Conservation (phyloP, 2,329 filamentous ascomycete species). For the Trichoderma cornu-damae region DNA sequence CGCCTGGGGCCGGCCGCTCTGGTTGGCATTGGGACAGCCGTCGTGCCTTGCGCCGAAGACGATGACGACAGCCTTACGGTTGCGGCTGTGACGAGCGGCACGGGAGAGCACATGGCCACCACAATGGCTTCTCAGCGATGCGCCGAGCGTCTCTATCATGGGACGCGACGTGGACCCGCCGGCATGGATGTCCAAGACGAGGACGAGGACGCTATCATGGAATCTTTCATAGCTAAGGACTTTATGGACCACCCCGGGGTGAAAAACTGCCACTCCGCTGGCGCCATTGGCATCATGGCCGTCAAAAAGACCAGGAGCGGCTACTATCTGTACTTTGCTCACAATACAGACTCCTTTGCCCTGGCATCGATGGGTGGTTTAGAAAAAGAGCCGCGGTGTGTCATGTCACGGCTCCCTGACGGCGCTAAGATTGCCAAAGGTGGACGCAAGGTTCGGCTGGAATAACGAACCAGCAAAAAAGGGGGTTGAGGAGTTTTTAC, state of each 20-base stretch:
- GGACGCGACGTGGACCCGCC: constrained; percentile 53
- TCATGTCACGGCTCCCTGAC: constrained; percentile 73
- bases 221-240: constrained; percentile 75
- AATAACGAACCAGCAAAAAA: constrained; percentile 22
- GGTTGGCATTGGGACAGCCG: constrained; percentile 83
- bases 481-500: background rate
- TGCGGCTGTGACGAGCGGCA: constrained; percentile 85
- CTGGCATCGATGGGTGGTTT: constrained; percentile 81
- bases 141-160: constrained; percentile 76
- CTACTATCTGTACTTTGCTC: constrained; percentile 83
- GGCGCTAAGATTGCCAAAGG: constrained; percentile 51
- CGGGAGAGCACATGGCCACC: constrained; percentile 96
- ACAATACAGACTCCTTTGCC: constrained; percentile 89
- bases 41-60: constrained; percentile 69
- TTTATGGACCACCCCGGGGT: constrained; percentile 93
- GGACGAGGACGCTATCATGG: constrained; percentile 71
- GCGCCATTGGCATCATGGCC: constrained; percentile 83
- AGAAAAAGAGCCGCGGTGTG: constrained; percentile 68
- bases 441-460: constrained; percentile 44
- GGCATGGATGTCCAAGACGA: constrained; percentile 61
- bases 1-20: constrained; percentile 88
- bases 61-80: constrained; percentile 67
- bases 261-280: constrained; percentile 68
- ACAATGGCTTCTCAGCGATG: constrained; percentile 85
- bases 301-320: constrained; percentile 78